Percentiles rank a stretch among this genome's conserved stretches.
Evolutionary conservation across 495 filamentous ascomycete species (phyloP).

Genomic region (Neurospora pannonica): DNA sequence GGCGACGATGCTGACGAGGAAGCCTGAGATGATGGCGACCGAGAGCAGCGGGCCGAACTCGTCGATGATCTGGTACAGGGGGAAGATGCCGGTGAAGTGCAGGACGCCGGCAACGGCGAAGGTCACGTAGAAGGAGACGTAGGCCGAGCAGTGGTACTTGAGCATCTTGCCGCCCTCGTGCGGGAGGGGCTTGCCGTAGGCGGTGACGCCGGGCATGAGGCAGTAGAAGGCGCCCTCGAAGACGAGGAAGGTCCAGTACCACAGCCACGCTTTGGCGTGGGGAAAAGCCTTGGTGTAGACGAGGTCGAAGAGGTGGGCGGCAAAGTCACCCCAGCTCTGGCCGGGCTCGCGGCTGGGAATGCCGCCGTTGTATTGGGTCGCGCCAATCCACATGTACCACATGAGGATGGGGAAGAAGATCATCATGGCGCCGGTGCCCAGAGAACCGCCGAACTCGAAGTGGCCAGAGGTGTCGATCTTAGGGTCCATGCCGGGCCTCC

Average conservation of each 20-base stretch:
- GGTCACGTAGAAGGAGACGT: slow-evolving; percentile 80
- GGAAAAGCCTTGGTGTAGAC: slow-evolving; percentile 78
- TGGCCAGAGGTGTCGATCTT: slow-evolving; percentile 71
- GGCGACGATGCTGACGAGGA: slow-evolving; percentile 65
- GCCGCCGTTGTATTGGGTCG: slow-evolving; percentile 79
- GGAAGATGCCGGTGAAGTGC: slow-evolving; percentile 77
- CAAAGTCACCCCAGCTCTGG: slow-evolving; percentile 59
- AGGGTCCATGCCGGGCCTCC: slow-evolving; percentile 59
- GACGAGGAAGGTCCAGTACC: slow-evolving; percentile 88
- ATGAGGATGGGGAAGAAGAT: slow-evolving; percentile 84
- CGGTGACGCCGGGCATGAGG: slow-evolving; percentile 71
- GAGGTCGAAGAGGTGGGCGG: slow-evolving; percentile 53
- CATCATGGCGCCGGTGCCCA: slow-evolving; percentile 75
- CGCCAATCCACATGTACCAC: slow-evolving; percentile 99
- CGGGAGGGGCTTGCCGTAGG: slow-evolving; percentile 76
- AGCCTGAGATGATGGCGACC: slow-evolving; percentile 86
- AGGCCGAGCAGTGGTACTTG: slow-evolving; percentile 84
- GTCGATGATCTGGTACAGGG: slow-evolving; percentile 87
- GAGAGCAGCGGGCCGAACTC: slow-evolving; percentile 87
- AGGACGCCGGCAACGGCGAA: slow-evolving; percentile 56
- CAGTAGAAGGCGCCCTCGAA: slow-evolving; percentile 77
- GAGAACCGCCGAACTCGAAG: slow-evolving; percentile 83
- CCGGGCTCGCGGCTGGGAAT: slow-evolving; percentile 58
- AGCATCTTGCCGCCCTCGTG: slow-evolving; percentile 76
- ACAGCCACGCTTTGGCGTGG: slow-evolving; percentile 66